Evolutionary conservation across 345 rosid species (phyloP).

Genomic region (Geranium brycei): DNA sequence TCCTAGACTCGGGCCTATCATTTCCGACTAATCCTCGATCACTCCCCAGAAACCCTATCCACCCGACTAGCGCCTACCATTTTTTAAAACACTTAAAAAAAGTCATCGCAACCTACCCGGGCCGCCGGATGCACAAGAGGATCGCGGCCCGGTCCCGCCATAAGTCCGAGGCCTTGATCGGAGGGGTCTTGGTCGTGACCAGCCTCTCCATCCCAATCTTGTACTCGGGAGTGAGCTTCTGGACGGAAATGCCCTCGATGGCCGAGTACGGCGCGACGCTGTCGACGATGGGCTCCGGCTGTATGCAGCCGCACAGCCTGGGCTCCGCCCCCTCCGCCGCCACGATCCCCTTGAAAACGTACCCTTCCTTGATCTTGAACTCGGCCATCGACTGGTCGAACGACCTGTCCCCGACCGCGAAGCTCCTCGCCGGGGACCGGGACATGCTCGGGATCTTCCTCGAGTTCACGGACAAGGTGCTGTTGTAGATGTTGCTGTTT

Average conservation of each 20-base stretch:
- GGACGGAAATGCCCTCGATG: constrained; percentile 34
- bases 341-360: constrained; percentile 49
- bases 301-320: constrained; percentile 46
- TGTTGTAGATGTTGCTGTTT: constrained; percentile 22
- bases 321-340: constrained; percentile 45
- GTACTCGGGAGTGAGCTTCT: constrained; percentile 42
- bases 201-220: constrained; percentile 43
- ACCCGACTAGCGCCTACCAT: too few relatives aligned
- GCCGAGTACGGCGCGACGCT: constrained; percentile 33
- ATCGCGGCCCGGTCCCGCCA: constrained; percentile 53
- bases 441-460: constrained; percentile 4
- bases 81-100: too few relatives aligned
- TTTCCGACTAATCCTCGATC: too few relatives aligned
- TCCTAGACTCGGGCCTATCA: too few relatives aligned
- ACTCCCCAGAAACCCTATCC: too few relatives aligned
- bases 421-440: constrained; percentile 15
- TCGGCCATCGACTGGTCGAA: constrained; percentile 38
- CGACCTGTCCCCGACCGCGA: constrained; percentile 16
- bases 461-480: constrained; percentile 15
- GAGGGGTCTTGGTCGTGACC: constrained; percentile 40
- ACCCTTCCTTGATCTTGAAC: constrained; percentile 43
- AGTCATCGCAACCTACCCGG: constrained; percentile 27
- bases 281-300: constrained; percentile 36
- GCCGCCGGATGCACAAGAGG: constrained; percentile 47
- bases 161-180: constrained; percentile 46